A percentile compares a stretch with the other conserved stretches of the same genome.
Evolutionary conservation across 2,329 filamentous ascomycete genomes (phyloP).

Genomic region (Ophiostoma novo-ulmi): DNA sequence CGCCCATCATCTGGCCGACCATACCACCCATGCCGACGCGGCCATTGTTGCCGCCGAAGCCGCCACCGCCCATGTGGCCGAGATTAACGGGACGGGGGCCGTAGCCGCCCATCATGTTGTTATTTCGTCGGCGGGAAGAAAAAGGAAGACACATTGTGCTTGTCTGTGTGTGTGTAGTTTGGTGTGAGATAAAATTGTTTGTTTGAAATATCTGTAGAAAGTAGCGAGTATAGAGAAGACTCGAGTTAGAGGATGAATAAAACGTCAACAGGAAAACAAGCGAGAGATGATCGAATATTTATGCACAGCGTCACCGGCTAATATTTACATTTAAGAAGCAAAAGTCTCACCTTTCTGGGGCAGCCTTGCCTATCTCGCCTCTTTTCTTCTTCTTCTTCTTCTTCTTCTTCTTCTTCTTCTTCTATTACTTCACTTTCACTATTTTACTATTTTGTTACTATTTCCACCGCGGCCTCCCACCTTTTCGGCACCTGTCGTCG

Average conservation of each 20-base stretch:
- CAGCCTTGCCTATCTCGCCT: conserved; percentile 1
- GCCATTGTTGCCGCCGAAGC: conserved; percentile 10
- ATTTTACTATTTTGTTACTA: background rate
- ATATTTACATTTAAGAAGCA: background rate
- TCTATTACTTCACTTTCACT: background rate
- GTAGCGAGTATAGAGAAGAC: background rate
- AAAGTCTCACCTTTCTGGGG: background rate
- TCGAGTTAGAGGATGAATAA: background rate
- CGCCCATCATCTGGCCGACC: conserved; percentile 12
- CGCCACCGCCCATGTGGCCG: conserved; percentile 2
- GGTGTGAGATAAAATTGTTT: background rate
- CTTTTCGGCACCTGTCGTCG: background rate
- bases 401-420: background rate
- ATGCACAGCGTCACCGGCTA: conserved; percentile 1
- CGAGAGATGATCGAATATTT: background rate
- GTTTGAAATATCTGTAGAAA: background rate
- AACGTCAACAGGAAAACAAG: background rate
- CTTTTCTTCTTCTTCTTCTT: background rate
- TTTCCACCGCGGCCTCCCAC: background rate
- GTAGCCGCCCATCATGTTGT: conserved; percentile 8
- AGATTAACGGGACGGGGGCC: conserved; percentile 18
- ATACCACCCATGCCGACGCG: conserved; percentile 10
- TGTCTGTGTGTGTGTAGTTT: background rate
- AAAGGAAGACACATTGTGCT: conserved; percentile 7
- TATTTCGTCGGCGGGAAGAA: background rate